Conservation (phyloP, 2,329 filamentous ascomycete species). For the Cyclaneusma minus region DNA sequence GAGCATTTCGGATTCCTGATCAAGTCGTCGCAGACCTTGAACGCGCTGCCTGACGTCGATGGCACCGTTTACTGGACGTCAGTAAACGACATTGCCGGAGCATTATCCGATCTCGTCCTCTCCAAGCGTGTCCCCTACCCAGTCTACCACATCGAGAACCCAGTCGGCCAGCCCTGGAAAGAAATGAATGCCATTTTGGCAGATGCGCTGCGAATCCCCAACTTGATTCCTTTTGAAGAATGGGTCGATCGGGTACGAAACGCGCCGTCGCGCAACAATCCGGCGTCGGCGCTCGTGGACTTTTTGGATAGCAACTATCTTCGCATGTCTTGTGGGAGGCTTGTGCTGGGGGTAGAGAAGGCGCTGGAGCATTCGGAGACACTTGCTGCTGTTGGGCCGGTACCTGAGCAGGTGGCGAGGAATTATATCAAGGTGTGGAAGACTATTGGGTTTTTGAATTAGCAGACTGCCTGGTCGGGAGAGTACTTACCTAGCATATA, state of each 20-base stretch:
- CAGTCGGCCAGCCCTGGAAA: slow-evolving; percentile 24
- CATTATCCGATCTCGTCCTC: slow-evolving; percentile 19
- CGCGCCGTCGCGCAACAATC: slow-evolving; percentile 14
- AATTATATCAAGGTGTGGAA: slow-evolving; percentile 22
- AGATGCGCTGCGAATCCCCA: slow-evolving; percentile 18
- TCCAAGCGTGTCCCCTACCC: slow-evolving; percentile 11
- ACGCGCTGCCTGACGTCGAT: slow-evolving; percentile 23
- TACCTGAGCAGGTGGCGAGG: slow-evolving; percentile 17
- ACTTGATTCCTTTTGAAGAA: slow-evolving; percentile 22
- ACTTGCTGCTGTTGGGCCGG: slow-evolving; percentile 18
- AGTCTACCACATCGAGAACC: slow-evolving; percentile 30
- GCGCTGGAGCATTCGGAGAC: slow-evolving; percentile 21
- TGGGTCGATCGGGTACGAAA: slow-evolving; percentile 23
- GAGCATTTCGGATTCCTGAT: slow-evolving; percentile 34
- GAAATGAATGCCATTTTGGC: slow-evolving; percentile 21
- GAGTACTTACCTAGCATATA: too few relatives aligned
- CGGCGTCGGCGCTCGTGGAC: slow-evolving; percentile 16
- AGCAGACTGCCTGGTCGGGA: too few relatives aligned
- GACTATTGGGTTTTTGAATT: slow-evolving; percentile 16
- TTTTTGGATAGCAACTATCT: slow-evolving; percentile 20
- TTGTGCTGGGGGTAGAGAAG: slow-evolving; percentile 23
- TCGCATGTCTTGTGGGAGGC: slow-evolving; percentile 29
- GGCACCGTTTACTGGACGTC: slow-evolving; percentile 29
- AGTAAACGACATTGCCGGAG: slow-evolving; percentile 24
- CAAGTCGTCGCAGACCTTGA: slow-evolving; percentile 31